Base-by-base conservation (phyloP, 257 asterid genomes). In the Nicotiana tomentosiformis region DNA sequence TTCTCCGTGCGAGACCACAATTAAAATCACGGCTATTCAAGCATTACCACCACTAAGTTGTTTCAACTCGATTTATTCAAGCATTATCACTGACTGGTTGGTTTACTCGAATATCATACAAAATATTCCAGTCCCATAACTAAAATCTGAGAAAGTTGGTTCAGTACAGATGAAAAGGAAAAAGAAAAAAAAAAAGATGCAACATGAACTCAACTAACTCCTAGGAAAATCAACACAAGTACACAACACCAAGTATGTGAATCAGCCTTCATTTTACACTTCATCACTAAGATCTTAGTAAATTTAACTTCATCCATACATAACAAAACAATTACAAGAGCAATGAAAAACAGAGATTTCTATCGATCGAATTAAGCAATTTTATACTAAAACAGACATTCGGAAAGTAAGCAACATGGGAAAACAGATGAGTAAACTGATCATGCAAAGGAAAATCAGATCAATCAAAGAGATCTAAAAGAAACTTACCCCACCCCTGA, bases 401-500 rank as follows among this genome's bases (percentile, higher is more conserved):
- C 18, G 20, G 58, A 43, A 70, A 39, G 49, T 39, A 39, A 37
- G 4, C 0, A 55, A 55, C 18, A 5, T 4, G 7, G 8, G 10
- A 16, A 69, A 69, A 69, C 57, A 39, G 57, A 39, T n/a, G 43
- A 39, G 78, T 43, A 20, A 68, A 4, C 20, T 7, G n/a, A 5
- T 15, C 55, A 70, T 70, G 78, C 78, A 70, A 70, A 20, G 78
- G 16, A 26, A 80, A 64, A 62, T 57, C 55, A 78, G 49, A 78
- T 57, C 82, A 26, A 18, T 33, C 35, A 43, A 70, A n/a, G 11
- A 37, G 1, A 69, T 39, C 18, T 39, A n/a, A 79, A 62, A 12
- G 6, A 60, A 46, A 20, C 23, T 80, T 65, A 80, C 83, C 77
- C 83, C 83, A 43, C 60, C 60, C 49, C 60, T 43, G 60, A 70